These are phyloP conservation scores for Gynostemma pentaphyllum DNA, from an alignment of 306 rosid genomes.

Conservation along the genomic window DNA sequence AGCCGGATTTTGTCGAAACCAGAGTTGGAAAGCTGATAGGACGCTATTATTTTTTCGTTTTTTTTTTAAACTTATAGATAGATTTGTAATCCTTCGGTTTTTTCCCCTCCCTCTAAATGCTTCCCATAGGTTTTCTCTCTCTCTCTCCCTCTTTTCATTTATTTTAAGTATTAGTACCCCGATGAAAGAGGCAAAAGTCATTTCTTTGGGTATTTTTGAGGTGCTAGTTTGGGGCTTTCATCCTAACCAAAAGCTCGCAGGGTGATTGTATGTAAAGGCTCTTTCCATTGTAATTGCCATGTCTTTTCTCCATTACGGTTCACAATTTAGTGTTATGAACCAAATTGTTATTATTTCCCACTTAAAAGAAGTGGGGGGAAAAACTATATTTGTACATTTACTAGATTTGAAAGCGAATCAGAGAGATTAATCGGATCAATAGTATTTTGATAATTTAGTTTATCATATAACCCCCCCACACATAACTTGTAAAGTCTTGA, in stretches of 20 bases:
- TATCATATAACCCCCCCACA: no score
- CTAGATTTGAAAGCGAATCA: neutral
- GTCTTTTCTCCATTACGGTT: no score
- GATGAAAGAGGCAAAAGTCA: slow-evolving; percentile 2
- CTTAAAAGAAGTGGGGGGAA: neutral
- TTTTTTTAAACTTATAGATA: slow-evolving; percentile 21
- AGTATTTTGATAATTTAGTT: no score
- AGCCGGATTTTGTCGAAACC: slow-evolving; percentile 36
- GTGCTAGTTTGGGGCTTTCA: no score
- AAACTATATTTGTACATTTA: slow-evolving; percentile 3
- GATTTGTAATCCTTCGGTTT: slow-evolving; percentile 12
- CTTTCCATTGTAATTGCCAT: neutral
- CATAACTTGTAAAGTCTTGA: no score
- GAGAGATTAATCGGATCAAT: no score
- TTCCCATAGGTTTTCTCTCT: neutral
- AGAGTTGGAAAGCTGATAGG: slow-evolving; percentile 35
- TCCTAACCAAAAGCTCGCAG: neutral
- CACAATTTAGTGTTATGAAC: neutral
- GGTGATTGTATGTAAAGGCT: neutral
- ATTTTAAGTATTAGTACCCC: neutral
- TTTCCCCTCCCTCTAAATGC: neutral
- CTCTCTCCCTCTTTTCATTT: neutral
- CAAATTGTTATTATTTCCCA: slow-evolving; percentile 3
- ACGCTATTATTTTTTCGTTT: neutral
- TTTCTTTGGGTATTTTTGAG: slow-evolving; percentile 7